phyloP scores from a whole-genome alignment of 345 rosid species.

The Eucalyptus tenuipes region DNA sequence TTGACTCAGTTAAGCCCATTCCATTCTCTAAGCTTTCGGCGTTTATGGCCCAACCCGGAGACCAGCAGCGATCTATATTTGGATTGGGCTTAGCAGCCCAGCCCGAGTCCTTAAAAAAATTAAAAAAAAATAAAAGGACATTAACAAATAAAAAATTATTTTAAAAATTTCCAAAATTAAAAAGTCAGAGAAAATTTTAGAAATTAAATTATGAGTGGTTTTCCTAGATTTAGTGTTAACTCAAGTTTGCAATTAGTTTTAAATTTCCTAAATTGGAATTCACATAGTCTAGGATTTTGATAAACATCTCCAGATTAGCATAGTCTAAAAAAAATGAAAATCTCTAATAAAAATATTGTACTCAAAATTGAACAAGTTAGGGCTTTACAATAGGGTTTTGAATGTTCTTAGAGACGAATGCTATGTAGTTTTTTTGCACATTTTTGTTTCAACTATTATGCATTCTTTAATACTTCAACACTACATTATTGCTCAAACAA shows the following conservation, averaged over 20 bases:
- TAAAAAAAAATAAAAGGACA: too few relatives aligned
- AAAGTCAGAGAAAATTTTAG: too few relatives aligned
- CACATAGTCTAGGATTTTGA: too few relatives aligned
- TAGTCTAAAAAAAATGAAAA: too few relatives aligned
- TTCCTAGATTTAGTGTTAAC: too few relatives aligned
- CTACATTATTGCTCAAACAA: not conserved
- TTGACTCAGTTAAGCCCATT: not conserved
- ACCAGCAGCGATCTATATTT: not conserved
- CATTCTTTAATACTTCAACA: not conserved
- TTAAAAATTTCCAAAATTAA: too few relatives aligned
- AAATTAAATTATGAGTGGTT: not conserved
- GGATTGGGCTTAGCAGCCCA: too few relatives aligned
- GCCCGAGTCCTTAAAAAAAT: not conserved
- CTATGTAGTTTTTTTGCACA: not conserved
- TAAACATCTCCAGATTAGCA: not conserved
- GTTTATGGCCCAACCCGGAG: not conserved
- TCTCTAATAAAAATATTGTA: too few relatives aligned
- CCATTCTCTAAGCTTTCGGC: not conserved
- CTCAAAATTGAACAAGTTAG: not conserved
- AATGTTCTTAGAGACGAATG: fast-evolving
- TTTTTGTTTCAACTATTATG: not conserved
- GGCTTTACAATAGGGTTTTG: not conserved
- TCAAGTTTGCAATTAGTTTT: too few relatives aligned
- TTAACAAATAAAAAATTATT: too few relatives aligned
- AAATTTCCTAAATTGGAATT: not conserved